Base-by-base conservation (phyloP, 805 yeast species). In the Candida silvatica region DNA sequence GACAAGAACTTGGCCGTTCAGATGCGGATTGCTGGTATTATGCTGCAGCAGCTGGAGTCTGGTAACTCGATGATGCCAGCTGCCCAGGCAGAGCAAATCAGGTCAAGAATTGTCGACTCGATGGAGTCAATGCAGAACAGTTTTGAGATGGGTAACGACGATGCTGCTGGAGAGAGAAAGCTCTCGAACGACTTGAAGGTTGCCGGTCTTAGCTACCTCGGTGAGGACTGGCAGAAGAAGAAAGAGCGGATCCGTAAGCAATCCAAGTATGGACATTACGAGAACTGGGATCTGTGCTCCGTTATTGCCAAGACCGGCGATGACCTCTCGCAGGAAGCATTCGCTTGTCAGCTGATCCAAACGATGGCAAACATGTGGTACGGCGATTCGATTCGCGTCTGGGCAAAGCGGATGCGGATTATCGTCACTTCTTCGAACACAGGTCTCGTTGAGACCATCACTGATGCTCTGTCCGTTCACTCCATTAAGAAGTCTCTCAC, bases 301-400 rank as follows among this genome's bases (percentile, higher is more conserved):
- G 96, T 90, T 3, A 92, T 92, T 52, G 95, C 94, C 9, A 92
- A 92, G 52, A 90, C 95, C 20, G 98, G 98, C 24, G 90, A 83
- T 49, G 98, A 92, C 59, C 58, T 92, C 34, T 82, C 95, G 17
- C 98, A 92, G 54, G 98, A 92, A 56, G 96, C 98, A 0, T 87
- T 92, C 66, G 98, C 98, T 0, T 87, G 96, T 43, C 98, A 92
- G 55, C 56, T 92, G 29, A 90, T 92, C 34, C 80, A 82, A 41
- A 80, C 94, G 17, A 84, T 90, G 61, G 77, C 94, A 1, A 75
- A 75, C 34, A 76, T 86, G 29, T 92, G 97, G 97, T 71, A 73
- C 32, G 70, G 66, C 20, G 72, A 74, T 17, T 66, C 67, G 3
- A 76, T 83, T 6, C 78, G 71, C 19, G 85, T 79, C 4, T 92